Base-by-base conservation (phyloP, 306 rosid species). In the Sindora glabra region DNA sequence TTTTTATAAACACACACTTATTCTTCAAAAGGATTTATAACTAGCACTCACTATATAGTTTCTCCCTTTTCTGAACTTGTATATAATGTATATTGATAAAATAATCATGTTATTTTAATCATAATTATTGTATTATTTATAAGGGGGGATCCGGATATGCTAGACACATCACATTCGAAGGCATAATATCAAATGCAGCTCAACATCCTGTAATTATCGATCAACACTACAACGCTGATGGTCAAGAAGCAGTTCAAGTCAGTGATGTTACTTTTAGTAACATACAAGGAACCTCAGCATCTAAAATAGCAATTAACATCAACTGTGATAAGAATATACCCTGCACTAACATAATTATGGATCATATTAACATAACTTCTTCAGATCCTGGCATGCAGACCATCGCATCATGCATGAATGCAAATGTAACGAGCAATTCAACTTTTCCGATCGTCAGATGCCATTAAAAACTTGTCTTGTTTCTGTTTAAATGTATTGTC, bases 91-190 rank as follows among this genome's bases (percentile, higher is more conserved):
- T 34, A 10, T 34, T 1, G 12, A 1, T 34, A 1, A 8, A 27
- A 50, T 10, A 15, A 2, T 9, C 13, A 26, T 50, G 15, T 11
- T 19, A 34, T 12, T 9, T 6, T 2, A 10, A 21, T 46, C 6
- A 46, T 21, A 3, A 17, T 42, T 1, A 2, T 17, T 0, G 59
- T 36, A 0, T 45, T 49, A 15, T 50, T 12, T 10, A 47, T 26
- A 2, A 83, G 85, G 81, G 83, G 34, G 83, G 90, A 62, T 2
- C 18, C 0, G 90, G 86, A 32, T 80, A 71, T 74, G 84, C 86
- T 0, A 80, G 50, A 24, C 68, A 72, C 10, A 80, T 83, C 19
- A 56, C 30, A 15, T 83, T 57, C 26, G 77, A 77, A 12, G 44
- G 80, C 11, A 80, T 84, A 10, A 10, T 2, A 33, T 6, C 77